Base-by-base conservation (phyloP, 768 basidiomycete species). In the Trametes villosa region DNA sequence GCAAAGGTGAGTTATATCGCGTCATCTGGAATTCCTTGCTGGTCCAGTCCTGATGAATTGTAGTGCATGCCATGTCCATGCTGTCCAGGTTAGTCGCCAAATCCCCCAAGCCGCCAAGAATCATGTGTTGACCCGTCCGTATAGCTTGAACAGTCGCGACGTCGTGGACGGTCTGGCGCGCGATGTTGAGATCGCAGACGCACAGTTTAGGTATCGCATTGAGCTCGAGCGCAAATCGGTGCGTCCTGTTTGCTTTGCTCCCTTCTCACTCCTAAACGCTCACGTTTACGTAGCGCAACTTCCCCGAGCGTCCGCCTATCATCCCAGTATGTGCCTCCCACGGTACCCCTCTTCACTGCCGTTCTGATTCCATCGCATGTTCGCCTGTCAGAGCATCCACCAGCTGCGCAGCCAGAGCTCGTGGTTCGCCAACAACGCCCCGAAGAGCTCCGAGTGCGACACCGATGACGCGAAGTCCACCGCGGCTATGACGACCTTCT, bases 181-280 rank as follows among this genome's bases (percentile, higher is more conserved):
- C 22, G 62, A 63, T 24, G 45, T 22, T 13, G 62, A 63, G 22
- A 48, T 63, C 41, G 46, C 57, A 5, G 62, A 63, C 41, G 62
- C 62, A 2, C 51, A 47, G 48, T 38, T 63, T 38, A 41, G 62
- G n/a, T 49, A 63, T 29, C 57, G 62, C 13, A 13, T 63, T 5
- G 47, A 63, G 26, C 57, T 40, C 0, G 62, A 63, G 20, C 47
- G 58, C 11, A 34, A 31, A 11, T 36, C 50, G n/a, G 61, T 63
- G 30, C 2, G 61, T 38, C n/a, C 48, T 17, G 27, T 22, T n/a
- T 33, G 22, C 20, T 17, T 18, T 12, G 2, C 31, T 38, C 1
- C 29, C 30, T 18, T 9, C 17, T 8, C 22, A n/a, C 15, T 20
- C 15, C 5, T 36, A 2, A 24, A 6, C 20, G 6, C 27, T 9